Evolutionary conservation across 2,329 filamentous ascomycete genomes (phyloP).

Genomic region (Aspergillus fijiensis): DNA sequence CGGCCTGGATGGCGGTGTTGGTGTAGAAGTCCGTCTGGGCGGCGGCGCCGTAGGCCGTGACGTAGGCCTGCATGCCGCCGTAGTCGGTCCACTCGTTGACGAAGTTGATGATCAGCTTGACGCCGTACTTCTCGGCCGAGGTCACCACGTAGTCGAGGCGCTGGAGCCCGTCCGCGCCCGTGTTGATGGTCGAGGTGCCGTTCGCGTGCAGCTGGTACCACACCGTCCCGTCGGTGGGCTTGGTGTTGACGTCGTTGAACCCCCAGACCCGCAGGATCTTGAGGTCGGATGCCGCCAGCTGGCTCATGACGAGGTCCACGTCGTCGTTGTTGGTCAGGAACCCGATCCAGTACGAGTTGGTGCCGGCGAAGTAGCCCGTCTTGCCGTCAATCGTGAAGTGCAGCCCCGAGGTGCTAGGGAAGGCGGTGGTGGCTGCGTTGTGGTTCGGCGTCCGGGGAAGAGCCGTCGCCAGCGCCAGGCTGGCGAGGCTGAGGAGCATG

Average conservation of each 20-base stretch:
- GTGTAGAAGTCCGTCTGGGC: slow-evolving; percentile 58
- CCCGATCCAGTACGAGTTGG: slow-evolving; percentile 55
- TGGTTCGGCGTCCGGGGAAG: slow-evolving; percentile 8
- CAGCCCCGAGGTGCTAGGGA: slow-evolving; percentile 26
- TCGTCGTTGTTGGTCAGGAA: slow-evolving; percentile 52
- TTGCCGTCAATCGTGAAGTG: slow-evolving; percentile 43
- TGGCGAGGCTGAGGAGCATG: slow-evolving; percentile 15
- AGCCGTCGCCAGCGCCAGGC: slow-evolving; percentile 21
- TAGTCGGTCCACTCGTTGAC: slow-evolving; percentile 72
- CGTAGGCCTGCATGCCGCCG: slow-evolving; percentile 62
- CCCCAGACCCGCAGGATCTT: slow-evolving; percentile 56
- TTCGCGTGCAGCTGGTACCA: slow-evolving; percentile 45
- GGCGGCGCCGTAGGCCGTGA: slow-evolving; percentile 53
- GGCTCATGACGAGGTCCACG: slow-evolving; percentile 44
- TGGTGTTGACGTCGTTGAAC: slow-evolving; percentile 51
- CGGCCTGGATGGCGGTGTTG: slow-evolving; percentile 51
- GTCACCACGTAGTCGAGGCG: slow-evolving; percentile 65
- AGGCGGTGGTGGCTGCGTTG: slow-evolving; percentile 17
- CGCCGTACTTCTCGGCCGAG: slow-evolving; percentile 57
- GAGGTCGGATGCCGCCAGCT: slow-evolving; percentile 41
- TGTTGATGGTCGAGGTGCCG: slow-evolving; percentile 57
- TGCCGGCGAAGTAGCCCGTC: slow-evolving; percentile 48
- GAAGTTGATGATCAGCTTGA: slow-evolving; percentile 59
- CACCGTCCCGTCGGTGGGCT: slow-evolving; percentile 45
- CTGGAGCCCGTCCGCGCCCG: slow-evolving; percentile 61